A percentile compares a stretch with the other conserved stretches of the same genome.
These are phyloP conservation scores for Phytopythium sindhum DNA, from an alignment of 352 stramenopile genomes.

Conservation along the genomic window DNA sequence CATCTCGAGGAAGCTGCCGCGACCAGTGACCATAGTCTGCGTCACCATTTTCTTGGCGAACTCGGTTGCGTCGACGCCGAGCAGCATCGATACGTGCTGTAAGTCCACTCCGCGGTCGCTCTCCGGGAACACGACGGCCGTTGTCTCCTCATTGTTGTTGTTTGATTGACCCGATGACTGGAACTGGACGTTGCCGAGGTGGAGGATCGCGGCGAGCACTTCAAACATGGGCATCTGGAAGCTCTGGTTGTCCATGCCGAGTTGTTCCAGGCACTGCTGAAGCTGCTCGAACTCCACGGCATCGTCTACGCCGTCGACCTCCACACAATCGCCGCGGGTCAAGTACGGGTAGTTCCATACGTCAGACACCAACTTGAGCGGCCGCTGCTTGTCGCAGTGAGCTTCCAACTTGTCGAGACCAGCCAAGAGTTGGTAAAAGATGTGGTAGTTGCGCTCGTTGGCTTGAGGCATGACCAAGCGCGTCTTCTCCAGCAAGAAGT, in stretches of 20 bases:
- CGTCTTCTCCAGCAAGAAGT: constrained; percentile 83
- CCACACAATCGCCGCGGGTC: constrained; percentile 68
- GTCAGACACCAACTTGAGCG: constrained; percentile 30
- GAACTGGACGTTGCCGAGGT: constrained; percentile 71
- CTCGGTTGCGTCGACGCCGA: constrained; percentile 50
- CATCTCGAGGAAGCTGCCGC: constrained; percentile 72
- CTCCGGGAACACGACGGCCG: constrained; percentile 50
- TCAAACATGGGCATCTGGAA: constrained; percentile 78
- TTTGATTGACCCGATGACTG: constrained; percentile 9
- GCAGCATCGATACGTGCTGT: constrained; percentile 49
- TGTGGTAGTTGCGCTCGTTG: constrained; percentile 81
- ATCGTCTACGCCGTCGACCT: constrained; percentile 74
- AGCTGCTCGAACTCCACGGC: constrained; percentile 69
- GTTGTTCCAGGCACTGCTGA: constrained; percentile 52
- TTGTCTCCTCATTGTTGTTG: constrained; percentile 32
- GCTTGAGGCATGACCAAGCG: constrained; percentile 60
- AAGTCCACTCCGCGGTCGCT: constrained; percentile 46
- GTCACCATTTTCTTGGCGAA: constrained; percentile 83
- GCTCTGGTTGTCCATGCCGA: constrained; percentile 55
- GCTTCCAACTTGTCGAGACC: constrained; percentile 32
- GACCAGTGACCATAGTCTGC: constrained; percentile 75
- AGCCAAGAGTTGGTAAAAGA: constrained; percentile 78
- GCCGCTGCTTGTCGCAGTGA: constrained; percentile 14
- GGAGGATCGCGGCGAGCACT: constrained; percentile 62
- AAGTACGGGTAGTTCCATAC: constrained; percentile 77